Evolutionary conservation across 345 rosid genomes (phyloP), one percentile per base, ranked within the genome.

Genomic region (Trapa incisa): DNA sequence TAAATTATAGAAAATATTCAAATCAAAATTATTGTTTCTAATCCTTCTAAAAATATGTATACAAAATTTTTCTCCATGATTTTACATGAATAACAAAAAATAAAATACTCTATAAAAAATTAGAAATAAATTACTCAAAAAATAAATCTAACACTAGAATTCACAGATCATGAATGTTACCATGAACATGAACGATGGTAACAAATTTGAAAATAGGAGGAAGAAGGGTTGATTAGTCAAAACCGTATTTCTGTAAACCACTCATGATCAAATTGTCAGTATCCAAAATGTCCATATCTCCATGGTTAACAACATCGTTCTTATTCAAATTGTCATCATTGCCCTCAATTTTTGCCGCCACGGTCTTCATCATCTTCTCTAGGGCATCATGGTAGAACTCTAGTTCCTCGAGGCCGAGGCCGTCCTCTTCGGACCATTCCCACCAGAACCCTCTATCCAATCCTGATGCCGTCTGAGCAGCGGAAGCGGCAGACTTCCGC

Each of bases 371-470:
- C 60, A 71, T 58, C 73, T 39, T 43, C 68, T 71, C 68, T 68
- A 71, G 41, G 17, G 73, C 65, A 32, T 43, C 17, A 12, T 65
- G 61, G 68, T 37, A 71, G 60, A 14, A 57, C 69, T 71, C 73
- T 10, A 71, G 68, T 53, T 71, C 73, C 5, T 71, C 56, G 11
- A 14, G 33, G 38, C 53, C 68, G n/a, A 71, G 13, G 11, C 12
- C 41, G 7, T 71, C 73, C 4, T 64, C 63, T 12, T 22, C 29
- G 29, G 52, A 37, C 41, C 35, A 14, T 35, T 64, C 73, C 73
- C 73, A 71, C 73, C 73, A 71, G 37, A 65, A 71, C 68, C 68
- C 48, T 2, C 6, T 42, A 22, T 22, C 29, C 29, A 22, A 22
- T 0, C 29, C 29, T 22, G 29, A 22, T 22, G 29, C 36, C n/a